Percentiles rank a stretch among this genome's conserved stretches.
These are phyloP conservation scores for Vitis vinifera DNA, from an alignment of 164 flowering plant genomes.

Conservation along the genomic window ASM3070453v1 NC_081818.1:28413501-28414000, in stretches of 20 bases:
- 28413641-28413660: not conserved
- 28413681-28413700: slow-evolving; percentile 76
- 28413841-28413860: slow-evolving; percentile 52
- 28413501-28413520: slow-evolving; percentile 98
- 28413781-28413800: slow-evolving; percentile 34
- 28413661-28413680: not conserved
- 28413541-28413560: slow-evolving; percentile 90
- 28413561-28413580: slow-evolving; percentile 50
- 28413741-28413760: slow-evolving; percentile 92
- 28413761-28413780: slow-evolving; percentile 65
- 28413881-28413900: slow-evolving; percentile 5
- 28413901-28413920: not conserved
- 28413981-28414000: slow-evolving; percentile 25
- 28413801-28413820: slow-evolving; percentile 70
- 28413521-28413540: slow-evolving; percentile 97
- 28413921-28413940: slow-evolving; percentile 57
- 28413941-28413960: slow-evolving; percentile 44
- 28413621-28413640: not conserved
- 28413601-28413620: not conserved
- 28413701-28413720: slow-evolving; percentile 85
- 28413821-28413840: slow-evolving; percentile 78
- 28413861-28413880: slow-evolving; percentile 1
- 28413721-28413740: slow-evolving; percentile 90
- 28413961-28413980: slow-evolving; percentile 29
- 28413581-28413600: not conserved